Evolutionary conservation across 768 basidiomycete species (phyloP).

Genomic region (Phanerochaete sordida): DNA sequence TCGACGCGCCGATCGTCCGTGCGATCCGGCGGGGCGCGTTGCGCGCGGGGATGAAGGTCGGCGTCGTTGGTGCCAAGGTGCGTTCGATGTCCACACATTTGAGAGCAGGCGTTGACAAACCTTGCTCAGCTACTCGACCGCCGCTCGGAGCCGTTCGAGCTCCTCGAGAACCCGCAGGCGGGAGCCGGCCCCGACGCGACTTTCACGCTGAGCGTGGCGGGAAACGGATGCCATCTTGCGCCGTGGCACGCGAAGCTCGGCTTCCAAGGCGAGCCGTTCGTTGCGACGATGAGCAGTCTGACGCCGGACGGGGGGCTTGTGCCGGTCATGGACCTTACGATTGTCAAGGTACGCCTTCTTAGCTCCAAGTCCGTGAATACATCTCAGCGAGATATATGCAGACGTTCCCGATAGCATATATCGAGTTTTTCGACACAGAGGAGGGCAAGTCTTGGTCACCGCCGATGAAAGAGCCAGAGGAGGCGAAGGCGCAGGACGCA

Average conservation of each 20-base stretch:
- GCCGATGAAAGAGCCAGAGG: conserved; percentile 60
- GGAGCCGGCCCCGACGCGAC: not conserved
- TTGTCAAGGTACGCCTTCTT: conserved; percentile 51
- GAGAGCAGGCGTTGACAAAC: not conserved
- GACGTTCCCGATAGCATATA: conserved; percentile 73
- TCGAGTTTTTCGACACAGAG: conserved; percentile 58
- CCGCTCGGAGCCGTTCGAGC: conserved; percentile 74
- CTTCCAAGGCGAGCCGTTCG: conserved; percentile 59
- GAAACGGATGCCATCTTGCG: conserved; percentile 84
- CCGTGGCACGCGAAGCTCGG: conserved; percentile 90
- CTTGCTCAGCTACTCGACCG: conserved; percentile 59
- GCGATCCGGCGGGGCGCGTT: conserved; percentile 68
- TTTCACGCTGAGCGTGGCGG: conserved; percentile 59
- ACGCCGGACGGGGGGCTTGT: conserved; percentile 80
- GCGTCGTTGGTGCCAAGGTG: conserved; percentile 76
- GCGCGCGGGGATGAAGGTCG: conserved; percentile 78
- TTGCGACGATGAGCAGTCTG: conserved; percentile 77
- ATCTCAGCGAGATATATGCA: conserved; percentile 22
- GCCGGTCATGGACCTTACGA: conserved; percentile 66
- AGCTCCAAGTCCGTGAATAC: not conserved
- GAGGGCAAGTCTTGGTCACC: conserved; percentile 57
- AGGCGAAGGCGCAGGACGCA: conserved; percentile 48
- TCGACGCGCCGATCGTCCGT: conserved; percentile 70
- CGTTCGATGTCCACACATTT: not conserved
- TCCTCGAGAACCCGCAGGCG: conserved; percentile 48